A percentile compares a stretch with the other conserved stretches of the same genome.
Evolutionary conservation across 2,329 filamentous ascomycete species (phyloP).

Genomic region (Biscogniauxia marginata): DNA sequence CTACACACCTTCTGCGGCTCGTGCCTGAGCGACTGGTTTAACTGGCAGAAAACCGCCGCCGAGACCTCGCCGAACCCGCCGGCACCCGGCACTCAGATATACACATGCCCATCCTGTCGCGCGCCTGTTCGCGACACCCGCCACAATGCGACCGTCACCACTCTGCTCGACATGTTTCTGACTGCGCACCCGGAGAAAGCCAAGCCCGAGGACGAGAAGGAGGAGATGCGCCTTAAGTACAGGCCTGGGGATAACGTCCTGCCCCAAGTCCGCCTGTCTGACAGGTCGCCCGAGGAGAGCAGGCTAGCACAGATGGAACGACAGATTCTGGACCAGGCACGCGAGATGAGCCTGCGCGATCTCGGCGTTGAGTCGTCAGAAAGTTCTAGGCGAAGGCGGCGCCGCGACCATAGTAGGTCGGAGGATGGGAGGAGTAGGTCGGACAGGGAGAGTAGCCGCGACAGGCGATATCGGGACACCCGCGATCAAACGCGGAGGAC

Average conservation of each 20-base stretch:
- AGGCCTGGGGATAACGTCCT: conserved; percentile 79
- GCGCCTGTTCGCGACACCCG: conserved; percentile 81
- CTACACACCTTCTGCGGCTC: conserved; percentile 95
- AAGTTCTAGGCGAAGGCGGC: conserved; percentile 21
- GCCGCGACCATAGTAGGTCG: conserved; percentile 30
- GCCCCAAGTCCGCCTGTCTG: conserved; percentile 54
- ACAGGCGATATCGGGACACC: conserved; percentile 24
- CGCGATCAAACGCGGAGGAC: conserved; percentile 29
- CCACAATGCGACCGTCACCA: conserved; percentile 88
- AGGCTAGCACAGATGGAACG: conserved; percentile 65
- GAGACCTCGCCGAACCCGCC: conserved; percentile 51
- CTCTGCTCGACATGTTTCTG: conserved; percentile 84
- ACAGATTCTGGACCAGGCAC: conserved; percentile 67
- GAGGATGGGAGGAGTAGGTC: conserved; percentile 35
- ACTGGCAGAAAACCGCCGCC: conserved; percentile 67
- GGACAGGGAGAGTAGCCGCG: conserved; percentile 29
- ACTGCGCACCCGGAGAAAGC: conserved; percentile 74
- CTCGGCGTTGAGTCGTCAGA: conserved; percentile 48
- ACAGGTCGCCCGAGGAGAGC: conserved; percentile 52
- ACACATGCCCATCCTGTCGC: conserved; percentile 92
- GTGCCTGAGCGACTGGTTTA: conserved; percentile 95
- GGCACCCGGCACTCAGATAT: conserved; percentile 50
- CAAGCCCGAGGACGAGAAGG: conserved; percentile 69
- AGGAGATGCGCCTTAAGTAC: conserved; percentile 73
- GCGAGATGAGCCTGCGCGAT: conserved; percentile 71